phyloP scores from a whole-genome alignment of 805 yeast species.

The Cyberlindnera maclurae region DNA sequence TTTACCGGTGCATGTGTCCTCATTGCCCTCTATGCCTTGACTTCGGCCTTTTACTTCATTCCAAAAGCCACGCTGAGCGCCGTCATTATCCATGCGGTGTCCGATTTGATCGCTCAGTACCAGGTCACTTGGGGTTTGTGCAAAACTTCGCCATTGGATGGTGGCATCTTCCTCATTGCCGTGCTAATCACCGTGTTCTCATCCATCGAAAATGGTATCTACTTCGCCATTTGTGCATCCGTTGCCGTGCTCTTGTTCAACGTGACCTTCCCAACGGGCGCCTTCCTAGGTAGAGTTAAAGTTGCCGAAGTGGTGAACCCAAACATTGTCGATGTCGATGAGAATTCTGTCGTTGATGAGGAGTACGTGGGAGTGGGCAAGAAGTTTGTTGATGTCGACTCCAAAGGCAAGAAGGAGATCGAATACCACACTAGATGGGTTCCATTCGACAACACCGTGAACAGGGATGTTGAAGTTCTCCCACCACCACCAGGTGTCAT shows the following conservation, averaged over 20 bases:
- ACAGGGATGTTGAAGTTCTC: constrained; percentile 47
- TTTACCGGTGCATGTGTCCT: constrained; percentile 86
- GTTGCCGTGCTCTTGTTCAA: constrained; percentile 66
- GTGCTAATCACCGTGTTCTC: constrained; percentile 23
- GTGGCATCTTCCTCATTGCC: constrained; percentile 18
- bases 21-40: constrained; percentile 77
- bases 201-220: constrained; percentile 81
- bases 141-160: constrained; percentile 51
- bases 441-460: constrained; percentile 46
- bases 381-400: constrained; percentile 5
- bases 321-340: constrained; percentile 27
- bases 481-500: constrained; percentile 91
- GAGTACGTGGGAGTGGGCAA: neutral
- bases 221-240: constrained; percentile 84
- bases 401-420: constrained; percentile 15
- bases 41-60: constrained; percentile 78
- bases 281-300: constrained; percentile 71
- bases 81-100: constrained; percentile 87
- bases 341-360: constrained; percentile 7
- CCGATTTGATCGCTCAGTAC: constrained; percentile 72
- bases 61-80: constrained; percentile 87
- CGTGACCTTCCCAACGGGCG: constrained; percentile 73
- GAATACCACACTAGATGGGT: constrained; percentile 61
- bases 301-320: constrained; percentile 71
- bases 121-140: constrained; percentile 62